phyloP scores from a whole-genome alignment of 2,329 filamentous ascomycete genomes.

The Aspergillus bombycis region DNA sequence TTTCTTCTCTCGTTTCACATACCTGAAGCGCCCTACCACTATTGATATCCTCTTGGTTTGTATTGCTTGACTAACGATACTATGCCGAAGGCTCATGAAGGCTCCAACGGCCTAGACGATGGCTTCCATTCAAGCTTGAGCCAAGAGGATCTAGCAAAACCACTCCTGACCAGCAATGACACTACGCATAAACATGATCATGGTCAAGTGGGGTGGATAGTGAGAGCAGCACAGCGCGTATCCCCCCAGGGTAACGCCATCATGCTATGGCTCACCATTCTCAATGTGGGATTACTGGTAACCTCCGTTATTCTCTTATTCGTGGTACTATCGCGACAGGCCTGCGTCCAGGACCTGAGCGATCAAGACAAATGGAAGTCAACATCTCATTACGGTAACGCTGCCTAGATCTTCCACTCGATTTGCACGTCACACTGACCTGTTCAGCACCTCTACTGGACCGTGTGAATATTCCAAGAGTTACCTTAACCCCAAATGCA shows the following conservation, averaged over 20 bases:
- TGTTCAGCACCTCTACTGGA: constrained; percentile 3
- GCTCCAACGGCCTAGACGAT: not conserved
- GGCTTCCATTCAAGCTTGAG: not conserved
- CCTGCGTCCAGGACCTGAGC: not conserved
- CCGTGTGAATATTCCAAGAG: constrained; percentile 1
- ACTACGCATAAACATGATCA: not conserved
- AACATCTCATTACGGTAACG: not conserved
- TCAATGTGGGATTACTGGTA: not conserved
- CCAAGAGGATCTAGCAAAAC: not conserved
- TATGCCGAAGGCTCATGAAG: not conserved
- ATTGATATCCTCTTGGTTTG: not conserved
- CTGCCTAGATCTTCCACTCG: too few species aligned
- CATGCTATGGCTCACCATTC: not conserved
- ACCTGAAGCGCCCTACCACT: not conserved
- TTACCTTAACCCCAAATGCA: not conserved
- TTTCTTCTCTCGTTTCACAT: not conserved
- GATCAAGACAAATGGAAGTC: constrained; percentile 9
- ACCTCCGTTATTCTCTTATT: not conserved
- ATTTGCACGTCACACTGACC: not conserved
- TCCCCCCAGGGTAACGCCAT: too few species aligned
- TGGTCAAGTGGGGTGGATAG: not conserved
- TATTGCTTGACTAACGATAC: not conserved
- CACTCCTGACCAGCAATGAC: not conserved
- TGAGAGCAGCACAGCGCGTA: not conserved
- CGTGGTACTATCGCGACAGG: not conserved